A percentile compares a stretch with the other conserved stretches of the same genome.
Evolutionary conservation across 2,329 filamentous ascomycete species (phyloP).

Genomic region (Malbranchea cinnamomea): DNA sequence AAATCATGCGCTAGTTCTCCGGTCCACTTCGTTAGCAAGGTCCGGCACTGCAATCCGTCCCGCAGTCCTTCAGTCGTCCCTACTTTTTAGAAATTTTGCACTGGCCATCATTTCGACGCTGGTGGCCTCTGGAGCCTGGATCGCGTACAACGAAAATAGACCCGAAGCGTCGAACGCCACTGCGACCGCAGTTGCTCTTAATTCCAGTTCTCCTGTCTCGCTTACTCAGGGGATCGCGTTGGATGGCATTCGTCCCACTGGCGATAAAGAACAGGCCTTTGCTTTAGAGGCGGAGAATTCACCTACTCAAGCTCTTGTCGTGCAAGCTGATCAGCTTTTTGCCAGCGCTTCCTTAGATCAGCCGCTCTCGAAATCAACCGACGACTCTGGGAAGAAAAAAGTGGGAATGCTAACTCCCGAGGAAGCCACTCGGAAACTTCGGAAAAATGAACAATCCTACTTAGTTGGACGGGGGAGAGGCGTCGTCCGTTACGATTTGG

Average conservation of each 20-base stretch:
- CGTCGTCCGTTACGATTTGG: slow-evolving; percentile 85
- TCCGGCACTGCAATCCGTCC: slow-evolving; percentile 21
- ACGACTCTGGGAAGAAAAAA: slow-evolving; percentile 69
- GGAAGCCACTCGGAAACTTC: slow-evolving; percentile 77
- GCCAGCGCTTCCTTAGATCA: slow-evolving; percentile 74
- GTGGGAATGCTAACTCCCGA: slow-evolving; percentile 95
- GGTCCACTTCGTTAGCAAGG: slow-evolving; percentile 19
- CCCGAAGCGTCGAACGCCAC: slow-evolving; percentile 12
- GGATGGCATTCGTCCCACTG: slow-evolving; percentile 7
- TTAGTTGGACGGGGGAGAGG: slow-evolving; percentile 77
- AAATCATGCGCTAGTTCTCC: slow-evolving; percentile 23
- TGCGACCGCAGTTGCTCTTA: slow-evolving; percentile 10
- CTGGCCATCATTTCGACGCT: slow-evolving; percentile 33
- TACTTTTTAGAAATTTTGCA: slow-evolving; percentile 35
- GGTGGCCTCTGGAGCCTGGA: slow-evolving; percentile 35
- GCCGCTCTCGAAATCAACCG: slow-evolving; percentile 75
- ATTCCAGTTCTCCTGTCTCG: slow-evolving; percentile 3
- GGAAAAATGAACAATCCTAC: slow-evolving; percentile 83
- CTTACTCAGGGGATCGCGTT: slow-evolving; percentile 3
- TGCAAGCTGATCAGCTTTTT: slow-evolving; percentile 81
- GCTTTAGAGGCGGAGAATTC: slow-evolving; percentile 43
- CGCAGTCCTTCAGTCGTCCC: slow-evolving; percentile 28
- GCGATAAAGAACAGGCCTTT: no score
- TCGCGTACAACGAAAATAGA: slow-evolving; percentile 21
- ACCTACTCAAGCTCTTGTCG: slow-evolving; percentile 55